A percentile compares a stretch with the other conserved stretches of the same genome.
These are phyloP conservation scores for Gomphus bonarii DNA, from an alignment of 1,284 basidiomycete genomes.

Conservation along the genomic window DNA sequence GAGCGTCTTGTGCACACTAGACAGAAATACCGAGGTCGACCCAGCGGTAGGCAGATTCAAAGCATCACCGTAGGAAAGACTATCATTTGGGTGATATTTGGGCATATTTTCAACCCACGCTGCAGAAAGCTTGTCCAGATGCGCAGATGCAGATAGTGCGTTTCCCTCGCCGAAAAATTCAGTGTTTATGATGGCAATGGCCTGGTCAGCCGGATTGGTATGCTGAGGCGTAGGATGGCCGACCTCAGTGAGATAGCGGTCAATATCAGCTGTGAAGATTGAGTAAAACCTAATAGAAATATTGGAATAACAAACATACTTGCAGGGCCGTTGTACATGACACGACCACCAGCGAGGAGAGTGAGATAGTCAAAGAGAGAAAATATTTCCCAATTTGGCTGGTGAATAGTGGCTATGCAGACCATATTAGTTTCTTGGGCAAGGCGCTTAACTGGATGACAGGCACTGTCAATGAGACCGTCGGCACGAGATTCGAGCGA, in stretches of 20 bases:
- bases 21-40: not conserved
- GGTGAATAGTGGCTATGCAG: constrained; percentile 56
- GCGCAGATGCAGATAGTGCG: not conserved
- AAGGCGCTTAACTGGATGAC: constrained; percentile 33
- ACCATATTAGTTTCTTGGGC: constrained; percentile 28
- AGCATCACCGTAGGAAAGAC: not conserved
- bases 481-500: not conserved
- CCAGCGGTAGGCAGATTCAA: not conserved
- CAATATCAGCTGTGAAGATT: not conserved
- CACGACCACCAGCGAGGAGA: constrained; percentile 41
- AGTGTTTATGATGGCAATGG: constrained; percentile 33
- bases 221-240: not conserved
- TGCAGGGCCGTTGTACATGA: constrained; percentile 32
- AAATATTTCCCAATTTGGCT: constrained; percentile 47
- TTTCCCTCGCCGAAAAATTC: constrained; percentile 11
- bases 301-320: not conserved
- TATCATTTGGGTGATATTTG: not conserved
- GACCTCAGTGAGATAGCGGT: not conserved
- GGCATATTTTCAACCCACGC: not conserved
- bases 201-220: constrained; percentile 39
- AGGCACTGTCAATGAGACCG: constrained; percentile 42
- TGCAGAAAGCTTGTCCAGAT: not conserved
- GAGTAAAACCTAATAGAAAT: not conserved
- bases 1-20: not conserved
- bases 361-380: constrained; percentile 48